Percentiles rank a stretch among this genome's conserved stretches.
Conservation (phyloP, 2,329 filamentous ascomycete species). For the Fusarium sp. region DNA sequence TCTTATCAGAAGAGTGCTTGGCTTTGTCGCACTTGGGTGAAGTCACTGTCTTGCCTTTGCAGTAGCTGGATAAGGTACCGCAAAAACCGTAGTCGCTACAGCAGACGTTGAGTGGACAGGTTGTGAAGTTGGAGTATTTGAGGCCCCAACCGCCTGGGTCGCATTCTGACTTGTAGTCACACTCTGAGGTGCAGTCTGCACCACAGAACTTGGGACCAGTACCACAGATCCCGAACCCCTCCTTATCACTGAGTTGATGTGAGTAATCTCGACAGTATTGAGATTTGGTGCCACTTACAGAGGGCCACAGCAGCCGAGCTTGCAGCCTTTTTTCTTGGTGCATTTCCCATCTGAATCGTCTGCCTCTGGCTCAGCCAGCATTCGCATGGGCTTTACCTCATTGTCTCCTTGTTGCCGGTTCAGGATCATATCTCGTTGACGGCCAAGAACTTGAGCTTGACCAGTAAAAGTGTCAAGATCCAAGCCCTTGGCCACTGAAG, state of each 20-base stretch:
- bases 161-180: constrained; percentile 42
- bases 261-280: too few species aligned
- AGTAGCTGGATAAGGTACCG: constrained; percentile 23
- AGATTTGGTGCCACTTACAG: not conserved
- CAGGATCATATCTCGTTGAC: not conserved
- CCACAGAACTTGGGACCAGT: not conserved
- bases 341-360: not conserved
- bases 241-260: too few species aligned
- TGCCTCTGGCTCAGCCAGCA: not conserved
- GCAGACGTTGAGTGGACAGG: constrained; percentile 50
- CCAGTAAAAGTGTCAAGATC: not conserved
- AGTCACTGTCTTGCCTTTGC: not conserved
- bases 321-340: not conserved
- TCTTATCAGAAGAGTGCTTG: not conserved
- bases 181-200: constrained; percentile 30
- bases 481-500: not conserved
- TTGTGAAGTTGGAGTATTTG: constrained; percentile 18
- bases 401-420: too few species aligned
- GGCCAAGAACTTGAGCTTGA: not conserved
- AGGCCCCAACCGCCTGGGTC: constrained; percentile 42
- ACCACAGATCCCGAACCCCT: not conserved
- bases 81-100: constrained; percentile 49
- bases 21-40: not conserved
- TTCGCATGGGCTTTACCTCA: too few species aligned
- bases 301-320: not conserved